Percentiles rank a stretch among this genome's conserved stretches.
These are phyloP conservation scores for Phytophthora quininea DNA, from an alignment of 352 stramenopile genomes.

Conservation along the genomic window DNA sequence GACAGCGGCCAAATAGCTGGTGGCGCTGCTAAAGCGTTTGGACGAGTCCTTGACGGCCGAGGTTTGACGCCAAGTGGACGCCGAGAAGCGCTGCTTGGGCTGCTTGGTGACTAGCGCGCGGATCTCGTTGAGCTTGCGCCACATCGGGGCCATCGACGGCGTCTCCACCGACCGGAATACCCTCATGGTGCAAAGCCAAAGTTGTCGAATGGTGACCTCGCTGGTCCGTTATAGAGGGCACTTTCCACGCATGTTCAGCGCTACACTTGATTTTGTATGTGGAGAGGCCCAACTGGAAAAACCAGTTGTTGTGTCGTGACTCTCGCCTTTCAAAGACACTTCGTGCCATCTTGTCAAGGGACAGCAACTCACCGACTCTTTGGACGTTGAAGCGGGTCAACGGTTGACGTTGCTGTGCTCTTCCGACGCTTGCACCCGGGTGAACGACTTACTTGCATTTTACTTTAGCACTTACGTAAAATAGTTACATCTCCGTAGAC, in stretches of 20 bases:
- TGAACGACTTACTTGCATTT: too few relatives aligned
- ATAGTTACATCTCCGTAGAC: conserved; percentile 8
- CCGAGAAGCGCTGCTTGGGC: conserved; percentile 39
- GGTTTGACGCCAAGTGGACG: conserved; percentile 28
- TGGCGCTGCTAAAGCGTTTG: conserved; percentile 28
- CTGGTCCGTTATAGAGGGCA: neutral
- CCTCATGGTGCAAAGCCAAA: conserved; percentile 11
- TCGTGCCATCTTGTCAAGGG: too few relatives aligned
- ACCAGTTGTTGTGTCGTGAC: too few relatives aligned
- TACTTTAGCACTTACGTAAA: too few relatives aligned
- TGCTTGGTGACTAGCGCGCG: conserved; percentile 34
- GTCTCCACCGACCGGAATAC: conserved; percentile 30
- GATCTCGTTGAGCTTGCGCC: conserved; percentile 46
- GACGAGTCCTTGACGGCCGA: conserved; percentile 17
- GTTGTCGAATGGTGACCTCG: neutral
- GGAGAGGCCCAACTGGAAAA: too few relatives aligned
- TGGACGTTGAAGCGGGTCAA: conserved; percentile 20
- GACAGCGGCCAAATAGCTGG: conserved; percentile 26
- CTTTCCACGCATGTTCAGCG: neutral
- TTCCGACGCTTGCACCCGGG: too few relatives aligned
- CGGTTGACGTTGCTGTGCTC: too few relatives aligned
- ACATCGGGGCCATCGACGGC: conserved; percentile 47
- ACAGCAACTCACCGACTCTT: conserved; percentile 26
- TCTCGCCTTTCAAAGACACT: too few relatives aligned
- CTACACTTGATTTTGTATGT: neutral